Conservation (phyloP, 768 basidiomycete genomes). For the Tephrocybe sp. region DNA sequence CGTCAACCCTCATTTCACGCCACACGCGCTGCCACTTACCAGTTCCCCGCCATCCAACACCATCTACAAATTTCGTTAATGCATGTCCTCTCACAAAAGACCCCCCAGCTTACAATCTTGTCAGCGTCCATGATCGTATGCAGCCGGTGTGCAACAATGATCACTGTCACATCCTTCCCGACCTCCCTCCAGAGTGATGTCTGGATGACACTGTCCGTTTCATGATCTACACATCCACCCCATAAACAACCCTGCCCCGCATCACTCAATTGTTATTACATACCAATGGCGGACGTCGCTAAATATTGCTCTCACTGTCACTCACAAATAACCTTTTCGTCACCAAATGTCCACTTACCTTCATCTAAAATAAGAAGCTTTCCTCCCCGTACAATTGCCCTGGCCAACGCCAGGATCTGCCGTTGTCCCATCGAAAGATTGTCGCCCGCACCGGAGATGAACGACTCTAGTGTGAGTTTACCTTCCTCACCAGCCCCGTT, state of each 20-base stretch:
- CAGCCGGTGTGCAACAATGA: slow-evolving; percentile 68
- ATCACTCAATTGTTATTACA: no score
- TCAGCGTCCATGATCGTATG: slow-evolving; percentile 67
- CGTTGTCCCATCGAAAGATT: slow-evolving; percentile 79
- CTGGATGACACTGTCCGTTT: slow-evolving; percentile 67
- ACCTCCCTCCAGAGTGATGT: slow-evolving; percentile 55
- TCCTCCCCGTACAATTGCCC: slow-evolving; percentile 55
- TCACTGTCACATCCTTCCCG: slow-evolving; percentile 50
- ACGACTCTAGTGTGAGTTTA: slow-evolving; percentile 42
- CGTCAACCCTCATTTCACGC: background rate
- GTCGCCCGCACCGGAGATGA: slow-evolving; percentile 48
- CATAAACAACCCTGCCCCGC: no score
- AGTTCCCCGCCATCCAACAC: slow-evolving; percentile 9
- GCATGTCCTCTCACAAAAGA: background rate
- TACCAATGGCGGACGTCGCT: slow-evolving; percentile 49
- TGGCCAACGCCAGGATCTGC: slow-evolving; percentile 63
- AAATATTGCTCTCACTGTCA: background rate
- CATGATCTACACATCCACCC: slow-evolving; percentile 35
- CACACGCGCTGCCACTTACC: slow-evolving; percentile 1
- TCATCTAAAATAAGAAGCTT: slow-evolving; percentile 61
- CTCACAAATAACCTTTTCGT: slow-evolving; percentile 15
- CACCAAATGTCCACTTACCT: slow-evolving; percentile 34
- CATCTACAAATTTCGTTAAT: slow-evolving; percentile 1
- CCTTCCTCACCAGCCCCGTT: slow-evolving; percentile 37
- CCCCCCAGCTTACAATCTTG: slow-evolving; percentile 33